Base-by-base conservation (phyloP, 345 rosid genomes). In the Erucastrum elatum region DNA sequence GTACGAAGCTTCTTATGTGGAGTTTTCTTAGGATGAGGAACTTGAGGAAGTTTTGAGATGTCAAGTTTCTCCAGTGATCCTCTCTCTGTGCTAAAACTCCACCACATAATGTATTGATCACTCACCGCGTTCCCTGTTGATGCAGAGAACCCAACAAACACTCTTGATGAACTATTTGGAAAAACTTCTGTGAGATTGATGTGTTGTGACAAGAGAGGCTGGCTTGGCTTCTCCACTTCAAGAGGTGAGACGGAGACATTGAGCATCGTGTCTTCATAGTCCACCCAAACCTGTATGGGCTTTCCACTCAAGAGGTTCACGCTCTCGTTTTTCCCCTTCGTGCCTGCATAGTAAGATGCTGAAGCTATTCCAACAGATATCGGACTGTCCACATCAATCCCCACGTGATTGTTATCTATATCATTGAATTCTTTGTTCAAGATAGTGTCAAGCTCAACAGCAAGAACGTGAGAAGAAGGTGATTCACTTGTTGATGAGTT, bases 91-190 rank as follows among this genome's bases (percentile, higher is more conserved):
- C 73, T 86, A 74, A 84, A 91, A 79, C 91, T 91, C 92, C 97
- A 91, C 51, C 92, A 85, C 15, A 87, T 82, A 27, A 90, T 75
- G 34, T 85, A 87, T 0, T 90, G 93, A 34, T 70, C 58, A 49
- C 85, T 79, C 33, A 64, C 6, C 5, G 76, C 21, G 1, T 76
- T 44, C 4, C 92, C 87, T 10, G 91, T 87, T 3, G 91, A 12
- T 34, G 90, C 85, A n/a, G 90, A 87, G 82, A 92, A 86, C 12
- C 95, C 97, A 15, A 87, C 84, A 56, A 80, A 86, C 9, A 78
- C 35, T 66, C 25, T 72, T 21, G 82, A 21, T 21, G 21, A 66
- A 1, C 80, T 27, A 17, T 85, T 81, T 4, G 75, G 46, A 70
- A 92, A 66, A 39, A 72, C 1, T 0, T 81, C 44, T 6, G 88